Evolutionary conservation across 2,329 filamentous ascomycete genomes (phyloP).

Genomic region (Setomelanomma holmii): DNA sequence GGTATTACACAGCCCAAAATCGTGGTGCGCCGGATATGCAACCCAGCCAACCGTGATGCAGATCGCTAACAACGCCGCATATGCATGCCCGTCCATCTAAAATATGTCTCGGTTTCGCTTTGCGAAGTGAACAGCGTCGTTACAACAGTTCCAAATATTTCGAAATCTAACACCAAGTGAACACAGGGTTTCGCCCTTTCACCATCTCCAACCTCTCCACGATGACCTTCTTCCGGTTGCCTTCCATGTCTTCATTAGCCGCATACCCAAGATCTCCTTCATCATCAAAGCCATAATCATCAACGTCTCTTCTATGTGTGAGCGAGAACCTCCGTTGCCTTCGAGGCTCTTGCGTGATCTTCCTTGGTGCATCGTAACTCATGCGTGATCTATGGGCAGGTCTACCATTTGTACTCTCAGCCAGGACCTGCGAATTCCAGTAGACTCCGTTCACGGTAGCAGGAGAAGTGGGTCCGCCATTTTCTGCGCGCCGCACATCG

Average conservation of each 20-base stretch:
- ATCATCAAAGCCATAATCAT: slow-evolving; percentile 60
- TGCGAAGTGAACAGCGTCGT: too few relatives aligned
- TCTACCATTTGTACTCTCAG: slow-evolving; percentile 24
- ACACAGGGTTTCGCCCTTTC: slow-evolving; percentile 93
- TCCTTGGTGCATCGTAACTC: slow-evolving; percentile 52
- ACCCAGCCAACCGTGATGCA: slow-evolving; percentile 5
- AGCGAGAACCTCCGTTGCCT: slow-evolving; percentile 54
- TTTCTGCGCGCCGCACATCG: slow-evolving; percentile 40
- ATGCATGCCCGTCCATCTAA: slow-evolving; percentile 8
- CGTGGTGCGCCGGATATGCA: slow-evolving; percentile 15
- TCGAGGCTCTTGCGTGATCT: slow-evolving; percentile 37
- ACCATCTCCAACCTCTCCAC: slow-evolving; percentile 95
- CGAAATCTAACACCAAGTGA: slow-evolving; percentile 82
- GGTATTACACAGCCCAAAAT: slow-evolving; percentile 2
- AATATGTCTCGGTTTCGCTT: too few relatives aligned
- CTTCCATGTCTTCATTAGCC: slow-evolving; percentile 92
- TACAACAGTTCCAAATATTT: slow-evolving; percentile 2
- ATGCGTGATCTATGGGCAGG: slow-evolving; percentile 46
- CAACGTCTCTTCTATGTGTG: slow-evolving; percentile 61
- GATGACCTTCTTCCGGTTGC: slow-evolving; percentile 90
- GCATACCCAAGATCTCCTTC: slow-evolving; percentile 95
- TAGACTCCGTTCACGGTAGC: slow-evolving; percentile 43
- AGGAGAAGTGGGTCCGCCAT: slow-evolving; percentile 36
- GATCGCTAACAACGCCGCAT: slow-evolving; percentile 11
- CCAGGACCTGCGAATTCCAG: slow-evolving; percentile 30